These are phyloP conservation scores for Cercospora sp. DNA, from an alignment of 2,329 filamentous ascomycete genomes.

Conservation along the genomic window DNA sequence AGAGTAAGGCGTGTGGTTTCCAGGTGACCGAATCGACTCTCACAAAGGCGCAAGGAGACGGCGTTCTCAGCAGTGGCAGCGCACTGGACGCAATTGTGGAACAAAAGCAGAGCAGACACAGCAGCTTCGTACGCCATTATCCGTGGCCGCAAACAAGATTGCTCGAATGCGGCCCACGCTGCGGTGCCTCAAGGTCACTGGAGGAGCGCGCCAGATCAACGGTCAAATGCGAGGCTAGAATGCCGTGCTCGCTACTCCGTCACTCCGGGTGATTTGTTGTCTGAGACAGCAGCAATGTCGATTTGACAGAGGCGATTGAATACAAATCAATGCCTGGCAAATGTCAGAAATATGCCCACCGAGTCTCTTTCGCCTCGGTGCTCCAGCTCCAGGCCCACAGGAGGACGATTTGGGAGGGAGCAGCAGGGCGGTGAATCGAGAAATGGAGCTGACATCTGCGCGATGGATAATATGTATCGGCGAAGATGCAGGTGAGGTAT, in stretches of 20 bases:
- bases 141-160: constrained; percentile 17
- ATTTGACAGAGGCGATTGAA: background rate
- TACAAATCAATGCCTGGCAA: background rate
- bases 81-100: constrained; percentile 30
- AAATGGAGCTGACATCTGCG: background rate
- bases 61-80: constrained; percentile 18
- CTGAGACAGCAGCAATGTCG: constrained; percentile 3
- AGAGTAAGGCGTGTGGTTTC: constrained; percentile 10
- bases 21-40: constrained; percentile 17
- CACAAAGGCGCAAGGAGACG: constrained; percentile 35
- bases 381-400: background rate
- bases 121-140: constrained; percentile 15
- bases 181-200: constrained; percentile 3
- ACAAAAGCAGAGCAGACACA: constrained; percentile 23
- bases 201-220: background rate
- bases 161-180: constrained; percentile 8
- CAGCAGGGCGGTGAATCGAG: background rate
- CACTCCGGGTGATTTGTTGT: constrained; percentile 11
- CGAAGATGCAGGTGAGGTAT: constrained; percentile 13
- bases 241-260: constrained; percentile 3
- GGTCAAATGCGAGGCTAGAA: constrained; percentile 3
- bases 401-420: background rate
- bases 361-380: background rate
- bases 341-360: background rate
- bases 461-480: background rate